Base-by-base conservation (phyloP, 176 grass and related monocot genomes). In the Lolium multiflorum region DNA sequence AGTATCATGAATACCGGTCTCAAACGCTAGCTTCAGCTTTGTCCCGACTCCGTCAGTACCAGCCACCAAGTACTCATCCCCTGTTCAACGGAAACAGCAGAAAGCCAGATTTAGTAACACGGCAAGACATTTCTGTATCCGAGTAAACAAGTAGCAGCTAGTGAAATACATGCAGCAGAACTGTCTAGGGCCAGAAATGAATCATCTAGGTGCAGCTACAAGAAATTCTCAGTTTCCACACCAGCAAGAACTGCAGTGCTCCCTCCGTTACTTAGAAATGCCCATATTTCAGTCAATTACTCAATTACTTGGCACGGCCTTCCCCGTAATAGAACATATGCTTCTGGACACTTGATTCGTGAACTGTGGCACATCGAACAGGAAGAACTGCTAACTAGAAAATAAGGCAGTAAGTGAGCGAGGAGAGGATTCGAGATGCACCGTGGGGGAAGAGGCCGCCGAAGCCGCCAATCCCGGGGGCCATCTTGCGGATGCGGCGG, bases 11-110 rank as follows among this genome's bases (percentile, higher is more conserved):
- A 93, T 96, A 68, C 88, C 97, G n/a, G 97, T 91, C 71, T 99
- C 97, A 83, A 99, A 96, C 4, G 97, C 97, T 83, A 99, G 92
- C 80, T 99, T 99, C 35, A 99, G 82, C 88, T 99, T 96, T 12
- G 94, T 99, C 58, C 97, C 97, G 22, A 99, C 97, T 18, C 97
- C 97, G 18, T 99, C 97, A 0, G 92, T 99, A 1, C 97, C 92
- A 71, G 87, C 92, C 46, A 99, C 97, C 74, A 99, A 92, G 18
- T 90, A 99, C 18, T 89, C 76, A 58, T 94, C 94, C 38, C 92
- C 97, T 96, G 90, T 72, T 61, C 50, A 62, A 84, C 3, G 67
- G 9, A 80, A 73, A 20, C 11, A 85, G 28, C 1, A 47, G 18
- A 22, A 79, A 35, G 52, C 2, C 12, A 63, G 2, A 41, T 22